These are phyloP conservation scores for Vicia sativa DNA, from an alignment of 306 rosid genomes.

Conservation along the genomic window DNA sequence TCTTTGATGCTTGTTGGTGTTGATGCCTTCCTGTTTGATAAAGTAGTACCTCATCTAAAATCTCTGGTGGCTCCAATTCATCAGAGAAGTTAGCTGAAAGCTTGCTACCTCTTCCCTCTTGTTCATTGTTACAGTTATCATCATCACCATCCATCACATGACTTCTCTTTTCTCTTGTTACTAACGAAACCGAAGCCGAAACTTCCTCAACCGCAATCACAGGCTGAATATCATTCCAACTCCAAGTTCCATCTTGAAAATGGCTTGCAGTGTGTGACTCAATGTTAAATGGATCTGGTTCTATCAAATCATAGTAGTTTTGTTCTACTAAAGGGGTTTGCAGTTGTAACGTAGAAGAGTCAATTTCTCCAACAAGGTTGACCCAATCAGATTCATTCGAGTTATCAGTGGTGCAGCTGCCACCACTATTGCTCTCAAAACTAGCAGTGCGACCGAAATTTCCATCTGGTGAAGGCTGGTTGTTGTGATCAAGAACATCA, in stretches of 20 bases:
- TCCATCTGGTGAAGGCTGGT: conserved; percentile 47
- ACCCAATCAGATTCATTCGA: conserved; percentile 39
- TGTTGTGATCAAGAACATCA: conserved; percentile 58
- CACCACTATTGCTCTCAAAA: conserved; percentile 35
- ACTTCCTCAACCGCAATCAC: conserved; percentile 13
- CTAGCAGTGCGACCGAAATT: neutral
- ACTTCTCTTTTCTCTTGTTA: conserved; percentile 45
- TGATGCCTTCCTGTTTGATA: conserved; percentile 25
- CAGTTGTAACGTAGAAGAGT: conserved; percentile 19
- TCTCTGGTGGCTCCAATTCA: conserved; percentile 40
- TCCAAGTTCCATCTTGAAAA: conserved; percentile 36
- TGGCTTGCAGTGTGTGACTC: conserved; percentile 28
- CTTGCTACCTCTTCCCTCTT: conserved; percentile 50
- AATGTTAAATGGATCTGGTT: conserved; percentile 37
- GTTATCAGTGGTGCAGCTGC: conserved; percentile 41
- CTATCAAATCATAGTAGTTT: conserved; percentile 4
- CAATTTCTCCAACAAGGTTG: conserved; percentile 34
- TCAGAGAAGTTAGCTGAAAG: conserved; percentile 45
- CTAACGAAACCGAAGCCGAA: conserved; percentile 1
- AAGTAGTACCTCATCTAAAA: conserved; percentile 49
- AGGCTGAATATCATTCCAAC: conserved; percentile 14
- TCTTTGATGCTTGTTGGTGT: conserved; percentile 32
- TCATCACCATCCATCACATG: conserved; percentile 35
- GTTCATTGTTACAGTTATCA: conserved; percentile 25
- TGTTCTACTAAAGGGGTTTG: conserved; percentile 34